phyloP scores from a whole-genome alignment of 495 filamentous ascomycete species.

The Tricharina praecox region DNA sequence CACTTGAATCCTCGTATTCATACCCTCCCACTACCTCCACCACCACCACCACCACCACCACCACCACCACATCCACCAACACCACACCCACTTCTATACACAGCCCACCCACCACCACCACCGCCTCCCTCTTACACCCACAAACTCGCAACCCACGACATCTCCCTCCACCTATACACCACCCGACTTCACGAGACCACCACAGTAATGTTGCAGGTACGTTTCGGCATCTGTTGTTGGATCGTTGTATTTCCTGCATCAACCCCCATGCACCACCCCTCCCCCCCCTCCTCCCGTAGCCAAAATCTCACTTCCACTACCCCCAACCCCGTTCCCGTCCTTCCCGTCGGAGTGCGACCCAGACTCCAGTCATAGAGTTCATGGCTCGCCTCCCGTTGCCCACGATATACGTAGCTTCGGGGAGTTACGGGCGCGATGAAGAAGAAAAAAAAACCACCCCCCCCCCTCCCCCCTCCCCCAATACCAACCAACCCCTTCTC shows the following conservation, averaged over 20 bases:
- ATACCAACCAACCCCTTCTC: too few species aligned
- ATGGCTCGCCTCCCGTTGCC: too few species aligned
- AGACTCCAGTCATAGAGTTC: not conserved
- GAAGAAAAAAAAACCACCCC: too few species aligned
- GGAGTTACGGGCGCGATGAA: too few species aligned
- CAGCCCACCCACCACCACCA: conserved; percentile 1
- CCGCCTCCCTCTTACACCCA: conserved; percentile 4
- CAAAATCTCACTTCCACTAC: not conserved
- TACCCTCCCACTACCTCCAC: too few species aligned
- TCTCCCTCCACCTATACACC: not conserved
- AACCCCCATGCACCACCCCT: not conserved
- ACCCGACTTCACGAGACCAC: not conserved
- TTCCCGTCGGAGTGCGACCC: not conserved
- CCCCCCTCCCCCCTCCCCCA: too few species aligned
- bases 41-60: too few species aligned
- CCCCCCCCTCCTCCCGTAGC: not conserved
- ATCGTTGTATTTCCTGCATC: not conserved
- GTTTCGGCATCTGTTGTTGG: conserved; percentile 12
- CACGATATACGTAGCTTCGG: too few species aligned
- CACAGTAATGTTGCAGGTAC: conserved; percentile 26
- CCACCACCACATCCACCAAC: too few species aligned
- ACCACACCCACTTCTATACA: too few species aligned
- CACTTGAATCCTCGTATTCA: too few species aligned
- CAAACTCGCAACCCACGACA: not conserved
- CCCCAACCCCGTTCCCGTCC: too few species aligned